A percentile compares a stretch with the other conserved stretches of the same genome.
These are phyloP conservation scores for Ilex asprella DNA, from an alignment of 257 asterid species.

Conservation along the genomic window DNA sequence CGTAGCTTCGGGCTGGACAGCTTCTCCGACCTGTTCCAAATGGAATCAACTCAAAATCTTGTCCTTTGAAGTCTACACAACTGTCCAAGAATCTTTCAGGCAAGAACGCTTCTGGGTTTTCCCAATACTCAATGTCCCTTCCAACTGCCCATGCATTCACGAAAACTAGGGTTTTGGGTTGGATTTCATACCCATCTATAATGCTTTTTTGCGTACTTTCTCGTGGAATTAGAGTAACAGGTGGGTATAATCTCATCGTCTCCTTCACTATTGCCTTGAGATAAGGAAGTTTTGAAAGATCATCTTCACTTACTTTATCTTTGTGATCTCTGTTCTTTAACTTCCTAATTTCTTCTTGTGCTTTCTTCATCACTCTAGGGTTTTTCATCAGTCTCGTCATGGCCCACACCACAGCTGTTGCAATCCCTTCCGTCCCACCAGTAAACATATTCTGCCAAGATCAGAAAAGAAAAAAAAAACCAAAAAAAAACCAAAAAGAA, in stretches of 20 bases:
- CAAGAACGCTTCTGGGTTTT: background rate
- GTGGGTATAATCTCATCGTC: background rate
- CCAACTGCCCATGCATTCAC: background rate
- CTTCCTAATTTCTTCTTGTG: too few relatives aligned
- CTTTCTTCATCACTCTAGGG: conserved; percentile 11
- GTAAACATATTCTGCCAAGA: conserved; percentile 23
- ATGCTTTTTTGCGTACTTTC: background rate
- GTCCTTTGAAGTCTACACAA: background rate
- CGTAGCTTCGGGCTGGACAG: background rate
- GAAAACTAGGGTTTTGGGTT: background rate
- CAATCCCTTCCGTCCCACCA: conserved; percentile 39
- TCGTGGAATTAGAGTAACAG: background rate
- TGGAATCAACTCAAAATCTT: background rate
- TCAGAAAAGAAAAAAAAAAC: background rate
- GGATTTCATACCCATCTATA: background rate
- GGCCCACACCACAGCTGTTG: conserved; percentile 28
- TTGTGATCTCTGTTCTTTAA: too few relatives aligned
- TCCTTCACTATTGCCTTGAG: too few relatives aligned
- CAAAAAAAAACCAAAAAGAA: background rate
- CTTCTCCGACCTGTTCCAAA: background rate
- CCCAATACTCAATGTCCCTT: background rate
- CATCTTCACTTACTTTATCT: too few relatives aligned
- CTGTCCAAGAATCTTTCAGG: background rate
- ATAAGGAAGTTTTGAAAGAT: too few relatives aligned
- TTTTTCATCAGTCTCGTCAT: conserved; percentile 32